Conservation (phyloP, 2,329 filamentous ascomycete genomes). For the Aspergillus bombycis region DNA sequence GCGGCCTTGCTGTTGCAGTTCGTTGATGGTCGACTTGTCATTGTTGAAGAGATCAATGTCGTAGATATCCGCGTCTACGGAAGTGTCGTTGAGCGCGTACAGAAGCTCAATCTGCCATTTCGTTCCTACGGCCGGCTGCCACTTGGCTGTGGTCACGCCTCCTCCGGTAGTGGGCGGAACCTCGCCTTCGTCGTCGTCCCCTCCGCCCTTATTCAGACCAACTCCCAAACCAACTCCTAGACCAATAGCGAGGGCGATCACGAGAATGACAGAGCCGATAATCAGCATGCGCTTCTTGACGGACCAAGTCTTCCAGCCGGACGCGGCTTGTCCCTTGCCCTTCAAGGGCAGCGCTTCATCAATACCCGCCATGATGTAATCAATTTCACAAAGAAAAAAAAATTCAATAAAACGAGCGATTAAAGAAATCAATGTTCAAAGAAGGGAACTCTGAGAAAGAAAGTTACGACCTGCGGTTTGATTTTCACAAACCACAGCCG, state of each 20-base stretch:
- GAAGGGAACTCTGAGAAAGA: neutral
- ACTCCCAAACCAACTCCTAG: conserved; percentile 62
- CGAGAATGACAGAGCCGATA: conserved; percentile 23
- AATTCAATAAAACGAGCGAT: neutral
- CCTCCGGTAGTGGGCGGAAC: conserved; percentile 11
- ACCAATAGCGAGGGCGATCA: conserved; percentile 55
- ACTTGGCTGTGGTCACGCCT: conserved; percentile 39
- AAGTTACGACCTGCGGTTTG: neutral
- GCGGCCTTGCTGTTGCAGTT: conserved; percentile 55
- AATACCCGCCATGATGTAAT: conserved; percentile 12
- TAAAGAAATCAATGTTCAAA: neutral
- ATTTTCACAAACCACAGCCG: neutral
- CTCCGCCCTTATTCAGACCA: conserved; percentile 48
- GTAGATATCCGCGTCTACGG: conserved; percentile 58
- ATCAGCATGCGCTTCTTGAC: conserved; percentile 40
- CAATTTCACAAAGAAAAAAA: neutral
- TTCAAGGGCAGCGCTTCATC: conserved; percentile 19
- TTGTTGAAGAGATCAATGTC: conserved; percentile 66
- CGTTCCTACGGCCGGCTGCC: conserved; percentile 57
- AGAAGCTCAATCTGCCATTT: conserved; percentile 67
- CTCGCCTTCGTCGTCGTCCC: conserved; percentile 31
- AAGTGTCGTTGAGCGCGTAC: conserved; percentile 45
- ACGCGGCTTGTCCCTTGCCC: conserved; percentile 23
- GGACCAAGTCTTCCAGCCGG: conserved; percentile 33
- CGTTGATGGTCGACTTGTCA: conserved; percentile 48